Evolutionary conservation across 768 basidiomycete species (phyloP).

Genomic region (Lentinula sp.): DNA sequence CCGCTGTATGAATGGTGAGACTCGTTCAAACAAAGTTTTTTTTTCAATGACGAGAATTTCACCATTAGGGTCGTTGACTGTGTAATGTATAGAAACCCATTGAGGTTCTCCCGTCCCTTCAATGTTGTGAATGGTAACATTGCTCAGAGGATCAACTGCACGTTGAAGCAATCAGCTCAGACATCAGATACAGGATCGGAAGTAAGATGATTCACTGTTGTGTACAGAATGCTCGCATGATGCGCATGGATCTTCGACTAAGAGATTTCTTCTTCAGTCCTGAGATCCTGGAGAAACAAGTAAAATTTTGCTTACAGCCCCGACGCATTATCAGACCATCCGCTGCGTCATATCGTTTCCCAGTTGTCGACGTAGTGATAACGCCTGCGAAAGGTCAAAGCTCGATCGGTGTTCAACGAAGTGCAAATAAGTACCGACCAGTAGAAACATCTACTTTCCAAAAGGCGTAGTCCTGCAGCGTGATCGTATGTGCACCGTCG

Average conservation of each 20-base stretch:
- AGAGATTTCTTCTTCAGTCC: background rate
- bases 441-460: slow-evolving; percentile 17
- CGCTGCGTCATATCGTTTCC: background rate
- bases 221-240: background rate
- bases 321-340: slow-evolving; percentile 1
- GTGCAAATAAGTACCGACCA: background rate
- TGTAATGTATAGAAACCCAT: slow-evolving; percentile 25
- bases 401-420: background rate
- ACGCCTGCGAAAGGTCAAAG: background rate
- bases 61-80: background rate
- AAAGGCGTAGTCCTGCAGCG: slow-evolving; percentile 17
- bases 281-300: too few species aligned
- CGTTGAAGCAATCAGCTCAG: background rate
- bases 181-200: background rate
- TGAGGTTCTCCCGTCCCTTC: slow-evolving; percentile 23
- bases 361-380: background rate
- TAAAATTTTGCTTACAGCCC: background rate
- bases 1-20: slow-evolving; percentile 7
- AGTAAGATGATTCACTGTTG: background rate
- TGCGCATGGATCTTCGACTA: background rate
- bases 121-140: slow-evolving; percentile 20
- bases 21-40: slow-evolving; percentile 16
- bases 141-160: slow-evolving; percentile 13
- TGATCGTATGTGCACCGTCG: slow-evolving; percentile 18
- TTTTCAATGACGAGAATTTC: slow-evolving; percentile 13